A percentile compares a stretch with the other conserved stretches of the same genome.
phyloP scores from a whole-genome alignment of 345 rosid genomes.

The Corchorus olitorius region DNA sequence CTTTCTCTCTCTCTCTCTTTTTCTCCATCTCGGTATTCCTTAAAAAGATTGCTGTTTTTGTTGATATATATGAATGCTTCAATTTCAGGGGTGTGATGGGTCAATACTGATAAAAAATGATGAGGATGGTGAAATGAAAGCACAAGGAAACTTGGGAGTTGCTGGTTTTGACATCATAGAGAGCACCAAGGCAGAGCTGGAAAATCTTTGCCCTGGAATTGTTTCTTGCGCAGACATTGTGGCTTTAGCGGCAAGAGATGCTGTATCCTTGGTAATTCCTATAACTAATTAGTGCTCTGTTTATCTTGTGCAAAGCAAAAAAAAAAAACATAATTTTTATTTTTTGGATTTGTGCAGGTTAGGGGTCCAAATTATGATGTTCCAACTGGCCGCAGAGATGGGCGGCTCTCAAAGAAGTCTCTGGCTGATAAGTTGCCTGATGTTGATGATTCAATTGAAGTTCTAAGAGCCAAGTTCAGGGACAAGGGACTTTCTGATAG shows the following conservation, averaged over 20 bases:
- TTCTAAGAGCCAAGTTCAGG: constrained; percentile 41
- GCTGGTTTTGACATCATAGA: constrained; percentile 50
- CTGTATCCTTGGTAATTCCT: constrained; percentile 42
- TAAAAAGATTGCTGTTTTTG: too few species aligned
- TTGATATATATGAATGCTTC: not conserved
- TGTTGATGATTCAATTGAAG: constrained; percentile 36
- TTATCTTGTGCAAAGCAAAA: not conserved
- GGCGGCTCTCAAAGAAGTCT: constrained; percentile 38
- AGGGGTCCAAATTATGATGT: constrained; percentile 53
- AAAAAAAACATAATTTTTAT: not conserved
- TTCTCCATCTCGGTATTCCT: not conserved
- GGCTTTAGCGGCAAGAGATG: constrained; percentile 68
- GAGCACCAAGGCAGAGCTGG: constrained; percentile 48
- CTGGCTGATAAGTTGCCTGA: constrained; percentile 45
- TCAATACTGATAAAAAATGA: constrained; percentile 48
- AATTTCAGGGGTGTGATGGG: constrained; percentile 65
- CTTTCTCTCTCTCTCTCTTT: not conserved
- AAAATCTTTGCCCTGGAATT: constrained; percentile 51
- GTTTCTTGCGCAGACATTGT: constrained; percentile 69
- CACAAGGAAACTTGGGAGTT: constrained; percentile 41
- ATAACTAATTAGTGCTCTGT: not conserved
- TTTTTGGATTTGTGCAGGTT: constrained; percentile 26
- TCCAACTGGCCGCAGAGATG: constrained; percentile 70
- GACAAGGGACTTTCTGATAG: constrained; percentile 50
- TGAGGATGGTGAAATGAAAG: constrained; percentile 41